Conservation (phyloP, 2,329 filamentous ascomycete species). For the Arthrobotrys pseudoclavata region DNA sequence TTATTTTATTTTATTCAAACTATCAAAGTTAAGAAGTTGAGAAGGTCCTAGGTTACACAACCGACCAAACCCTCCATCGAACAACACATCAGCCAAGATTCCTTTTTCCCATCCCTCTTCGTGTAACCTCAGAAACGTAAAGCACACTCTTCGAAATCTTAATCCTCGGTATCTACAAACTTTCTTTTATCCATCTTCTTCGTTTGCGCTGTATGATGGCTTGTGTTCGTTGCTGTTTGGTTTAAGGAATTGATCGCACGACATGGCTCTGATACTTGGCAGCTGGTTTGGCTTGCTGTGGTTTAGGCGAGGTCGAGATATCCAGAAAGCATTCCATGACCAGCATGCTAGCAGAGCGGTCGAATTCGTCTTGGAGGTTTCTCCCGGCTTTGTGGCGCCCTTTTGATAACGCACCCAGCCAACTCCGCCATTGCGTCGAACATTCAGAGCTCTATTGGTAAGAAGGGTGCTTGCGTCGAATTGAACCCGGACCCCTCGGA, state of each 20-base stretch:
- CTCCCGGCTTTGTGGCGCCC: background rate
- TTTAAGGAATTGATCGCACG: conserved; percentile 31
- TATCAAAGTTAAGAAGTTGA: too few species aligned
- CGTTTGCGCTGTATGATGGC: background rate
- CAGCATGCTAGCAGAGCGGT: too few species aligned
- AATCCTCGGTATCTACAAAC: background rate
- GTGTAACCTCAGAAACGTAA: background rate
- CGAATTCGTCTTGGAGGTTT: background rate
- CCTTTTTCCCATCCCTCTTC: background rate
- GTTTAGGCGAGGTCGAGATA: background rate
- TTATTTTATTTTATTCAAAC: too few species aligned
- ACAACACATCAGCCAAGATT: conserved; percentile 10
- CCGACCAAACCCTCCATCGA: background rate
- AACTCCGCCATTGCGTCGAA: too few species aligned
- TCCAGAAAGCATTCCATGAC: background rate
- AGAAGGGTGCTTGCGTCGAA: background rate
- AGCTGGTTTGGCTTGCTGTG: background rate
- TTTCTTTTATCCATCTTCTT: background rate
- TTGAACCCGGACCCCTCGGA: conserved; percentile 1
- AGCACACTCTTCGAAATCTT: background rate
- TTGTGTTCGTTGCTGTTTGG: conserved; percentile 24
- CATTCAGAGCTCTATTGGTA: background rate
- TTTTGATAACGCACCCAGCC: background rate
- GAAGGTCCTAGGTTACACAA: background rate
- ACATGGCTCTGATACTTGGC: background rate